Conservation (phyloP, 805 yeast species). For the Barnettozyma botsteinii region DNA sequence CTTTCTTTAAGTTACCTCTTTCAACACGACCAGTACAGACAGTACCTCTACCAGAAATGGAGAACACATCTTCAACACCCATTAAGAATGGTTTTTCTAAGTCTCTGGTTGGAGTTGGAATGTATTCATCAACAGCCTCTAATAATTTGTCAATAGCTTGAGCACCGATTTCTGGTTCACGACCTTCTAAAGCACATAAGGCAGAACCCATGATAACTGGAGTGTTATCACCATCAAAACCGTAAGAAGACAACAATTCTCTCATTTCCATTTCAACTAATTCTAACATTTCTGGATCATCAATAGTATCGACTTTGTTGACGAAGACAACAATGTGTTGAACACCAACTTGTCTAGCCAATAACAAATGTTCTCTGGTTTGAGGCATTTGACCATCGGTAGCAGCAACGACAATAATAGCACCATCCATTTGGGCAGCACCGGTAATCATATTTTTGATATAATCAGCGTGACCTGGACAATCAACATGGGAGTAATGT, state of each 20-base stretch:
- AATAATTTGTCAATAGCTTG: conserved; percentile 77
- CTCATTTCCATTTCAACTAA: conserved; percentile 99
- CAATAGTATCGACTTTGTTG: conserved; percentile 96
- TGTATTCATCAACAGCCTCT: conserved; percentile 88
- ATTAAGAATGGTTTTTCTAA: conserved; percentile 92
- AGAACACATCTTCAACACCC: conserved; percentile 96
- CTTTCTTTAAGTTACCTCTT: conserved; percentile 96
- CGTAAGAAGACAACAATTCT: conserved; percentile 84
- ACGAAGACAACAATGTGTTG: conserved; percentile 96
- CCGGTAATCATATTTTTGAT: conserved; percentile 99
- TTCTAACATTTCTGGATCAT: conserved; percentile 98
- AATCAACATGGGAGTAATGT: conserved; percentile 97
- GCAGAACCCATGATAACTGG: conserved; percentile 99
- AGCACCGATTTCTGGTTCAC: conserved; percentile 85
- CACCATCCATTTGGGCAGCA: conserved; percentile 99
- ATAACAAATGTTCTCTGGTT: conserved; percentile 96
- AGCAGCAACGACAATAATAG: conserved; percentile 98
- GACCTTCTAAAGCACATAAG: conserved; percentile 87
- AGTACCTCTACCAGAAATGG: conserved; percentile 99
- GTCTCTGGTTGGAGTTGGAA: conserved; percentile 96
- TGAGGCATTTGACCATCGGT: conserved; percentile 99
- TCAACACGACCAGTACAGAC: conserved; percentile 99
- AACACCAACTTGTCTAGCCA: conserved; percentile 99
- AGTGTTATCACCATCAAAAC: conserved; percentile 96
- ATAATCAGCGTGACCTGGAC: conserved; percentile 98